Evolutionary conservation across 139 green algal species (phyloP).

Genomic region (Coelastrella sp.): DNA sequence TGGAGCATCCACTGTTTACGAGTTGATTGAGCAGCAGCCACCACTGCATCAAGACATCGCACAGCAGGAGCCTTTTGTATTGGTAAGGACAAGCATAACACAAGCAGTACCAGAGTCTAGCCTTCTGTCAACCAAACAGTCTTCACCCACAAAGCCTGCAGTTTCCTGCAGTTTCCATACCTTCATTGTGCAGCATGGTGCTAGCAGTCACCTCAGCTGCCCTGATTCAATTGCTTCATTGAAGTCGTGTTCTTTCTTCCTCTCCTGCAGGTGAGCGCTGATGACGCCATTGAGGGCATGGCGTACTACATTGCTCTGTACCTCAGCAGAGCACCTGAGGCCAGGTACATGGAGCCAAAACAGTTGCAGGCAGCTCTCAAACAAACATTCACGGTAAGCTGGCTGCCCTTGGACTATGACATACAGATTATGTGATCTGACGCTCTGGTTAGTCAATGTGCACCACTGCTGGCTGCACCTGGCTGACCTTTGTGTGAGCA

Average conservation of each 20-base stretch:
- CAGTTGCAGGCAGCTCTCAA: constrained; percentile 59
- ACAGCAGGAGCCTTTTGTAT: constrained; percentile 36
- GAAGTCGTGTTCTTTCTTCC: no score
- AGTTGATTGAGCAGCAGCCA: constrained; percentile 23
- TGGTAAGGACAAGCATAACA: no score
- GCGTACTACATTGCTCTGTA: constrained; percentile 61
- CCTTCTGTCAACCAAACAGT: no score
- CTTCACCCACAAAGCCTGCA: no score
- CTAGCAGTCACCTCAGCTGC: background rate
- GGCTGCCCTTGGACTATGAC: no score
- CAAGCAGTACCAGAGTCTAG: no score
- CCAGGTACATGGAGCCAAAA: constrained; percentile 52
- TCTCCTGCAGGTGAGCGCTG: constrained; percentile 26
- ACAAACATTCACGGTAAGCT: constrained; percentile 49
- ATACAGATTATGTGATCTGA: no score
- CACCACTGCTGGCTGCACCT: no score
- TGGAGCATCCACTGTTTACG: background rate
- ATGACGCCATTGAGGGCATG: constrained; percentile 61
- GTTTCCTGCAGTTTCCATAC: background rate
- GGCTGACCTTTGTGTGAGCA: no score
- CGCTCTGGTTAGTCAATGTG: no score
- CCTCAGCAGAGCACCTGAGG: constrained; percentile 52
- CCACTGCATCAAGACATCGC: background rate
- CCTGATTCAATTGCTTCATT: no score
- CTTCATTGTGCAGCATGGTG: background rate